Conservation (phyloP, 768 basidiomycete species). For the Termitomyces sp. region DNA sequence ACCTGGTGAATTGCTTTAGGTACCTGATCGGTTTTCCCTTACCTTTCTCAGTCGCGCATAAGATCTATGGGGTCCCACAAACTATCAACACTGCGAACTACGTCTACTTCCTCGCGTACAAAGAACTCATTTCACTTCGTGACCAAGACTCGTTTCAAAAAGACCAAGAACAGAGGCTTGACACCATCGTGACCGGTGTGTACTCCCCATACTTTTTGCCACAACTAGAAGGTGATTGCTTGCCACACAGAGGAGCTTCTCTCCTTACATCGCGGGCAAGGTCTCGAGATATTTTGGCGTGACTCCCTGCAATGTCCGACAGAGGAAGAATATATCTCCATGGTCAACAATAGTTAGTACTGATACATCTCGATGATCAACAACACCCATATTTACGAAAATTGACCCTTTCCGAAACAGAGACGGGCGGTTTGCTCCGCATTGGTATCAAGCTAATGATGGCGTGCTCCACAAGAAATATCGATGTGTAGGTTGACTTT, state of each 20-base stretch:
- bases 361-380: neutral
- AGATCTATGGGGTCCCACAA: slow-evolving; percentile 94
- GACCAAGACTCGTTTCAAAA: slow-evolving; percentile 14
- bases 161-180: slow-evolving; percentile 38
- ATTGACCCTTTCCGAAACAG: slow-evolving; percentile 30
- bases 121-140: slow-evolving; percentile 68
- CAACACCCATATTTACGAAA: no score
- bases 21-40: neutral
- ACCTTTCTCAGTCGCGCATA: slow-evolving; percentile 65
- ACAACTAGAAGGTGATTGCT: neutral
- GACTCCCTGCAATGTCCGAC: slow-evolving; percentile 88
- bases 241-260: slow-evolving; percentile 52
- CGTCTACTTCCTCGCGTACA: slow-evolving; percentile 90
- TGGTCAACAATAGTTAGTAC: slow-evolving; percentile 90
- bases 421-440: slow-evolving; percentile 91
- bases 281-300: slow-evolving; percentile 91
- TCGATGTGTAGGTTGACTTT: slow-evolving; percentile 45
- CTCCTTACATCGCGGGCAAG: slow-evolving; percentile 92
- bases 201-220: neutral
- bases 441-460: slow-evolving; percentile 96
- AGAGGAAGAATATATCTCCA: slow-evolving; percentile 89
- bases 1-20: slow-evolving; percentile 46
- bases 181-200: slow-evolving; percentile 72
- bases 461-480: slow-evolving; percentile 69
- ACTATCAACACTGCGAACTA: slow-evolving; percentile 98